Conservation (phyloP, 1,139 yeast genomes). For the Suhomyces maxii region DNA sequence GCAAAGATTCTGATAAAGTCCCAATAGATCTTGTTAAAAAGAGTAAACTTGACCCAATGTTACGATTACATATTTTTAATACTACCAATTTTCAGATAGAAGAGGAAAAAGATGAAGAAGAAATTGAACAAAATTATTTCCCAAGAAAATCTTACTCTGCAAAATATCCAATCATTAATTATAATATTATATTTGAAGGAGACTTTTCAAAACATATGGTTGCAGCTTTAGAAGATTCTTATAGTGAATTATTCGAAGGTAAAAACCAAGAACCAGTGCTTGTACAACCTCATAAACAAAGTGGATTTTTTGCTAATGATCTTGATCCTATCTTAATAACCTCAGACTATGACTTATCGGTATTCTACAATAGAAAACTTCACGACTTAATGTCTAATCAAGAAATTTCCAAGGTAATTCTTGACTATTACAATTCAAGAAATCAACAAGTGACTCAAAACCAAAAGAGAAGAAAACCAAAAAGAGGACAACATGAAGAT, state of each 20-base stretch:
- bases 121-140: background rate
- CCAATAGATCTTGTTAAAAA: slow-evolving; percentile 1
- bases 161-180: background rate
- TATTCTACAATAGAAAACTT: slow-evolving; percentile 4
- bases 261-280: slow-evolving; percentile 2
- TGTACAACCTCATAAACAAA: slow-evolving; percentile 2
- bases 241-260: slow-evolving; percentile 12
- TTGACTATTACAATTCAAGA: slow-evolving; percentile 7
- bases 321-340: slow-evolving; percentile 12
- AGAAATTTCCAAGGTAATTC: slow-evolving; percentile 4
- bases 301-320: slow-evolving; percentile 12
- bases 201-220: slow-evolving; percentile 1
- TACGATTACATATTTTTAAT: slow-evolving; percentile 14
- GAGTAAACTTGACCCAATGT: slow-evolving; percentile 10
- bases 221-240: slow-evolving; percentile 5
- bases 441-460: slow-evolving; percentile 1
- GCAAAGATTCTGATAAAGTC: slow-evolving; percentile 1
- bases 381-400: slow-evolving; percentile 6
- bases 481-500: background rate
- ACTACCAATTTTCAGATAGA: slow-evolving; percentile 2
- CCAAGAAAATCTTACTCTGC: background rate
- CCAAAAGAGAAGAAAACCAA: background rate
- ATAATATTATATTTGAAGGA: slow-evolving; percentile 5
- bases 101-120: background rate
- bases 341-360: slow-evolving; percentile 4